Evolutionary conservation across 2,329 filamentous ascomycete species (phyloP), one percentile per base, ranked within the genome.

Genomic region (Clonostachys byssicola): DNA sequence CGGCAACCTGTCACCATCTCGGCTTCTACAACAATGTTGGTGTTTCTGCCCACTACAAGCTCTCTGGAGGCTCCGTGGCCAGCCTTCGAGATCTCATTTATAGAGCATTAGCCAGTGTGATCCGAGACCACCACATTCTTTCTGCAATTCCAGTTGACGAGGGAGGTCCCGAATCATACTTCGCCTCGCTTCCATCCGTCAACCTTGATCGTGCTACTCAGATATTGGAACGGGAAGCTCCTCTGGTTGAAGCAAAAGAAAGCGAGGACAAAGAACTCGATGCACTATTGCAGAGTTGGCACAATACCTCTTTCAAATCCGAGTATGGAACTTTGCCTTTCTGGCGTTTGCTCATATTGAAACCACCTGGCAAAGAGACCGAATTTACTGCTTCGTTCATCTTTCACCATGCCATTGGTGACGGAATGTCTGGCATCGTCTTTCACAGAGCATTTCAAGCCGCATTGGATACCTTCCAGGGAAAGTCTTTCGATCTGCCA

Each of bases 321-420:
- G 72, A 67, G 53, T 60, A 61, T 18, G 52, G 61, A 2, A 58
- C 57, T 5, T 43, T 60, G 16, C 67, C 72, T 2, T 69, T 67
- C 50, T 77, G 73, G 73, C 65, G 70, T 17, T 55, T 77, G 3
- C 52, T 65, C 16, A 52, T 77, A 18, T 47, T 74, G 9, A 54
- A 57, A n/a, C 52, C 60, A 13, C 38, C 53, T 13, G 52, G 50
- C 9, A 47, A 56, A 34, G 16, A 52, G 3, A 53, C 47, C 4
- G 52, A 49, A 3, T 75, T 77, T 49, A 72, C 69, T 1, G 68
- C 65, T 2, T 57, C 56, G 3, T 77, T 73, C 56, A 59, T 75
- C 10, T 74, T 63, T 51, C 74, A 78, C 47, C 74, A 77, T 57
- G 68, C 66, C 3, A 59, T 77, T 44, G 67, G 66, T 4, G 74